Evolutionary conservation across 2,329 filamentous ascomycete species (phyloP), one percentile per base, ranked within the genome.

Genomic region (Sporothrix humicola): DNA sequence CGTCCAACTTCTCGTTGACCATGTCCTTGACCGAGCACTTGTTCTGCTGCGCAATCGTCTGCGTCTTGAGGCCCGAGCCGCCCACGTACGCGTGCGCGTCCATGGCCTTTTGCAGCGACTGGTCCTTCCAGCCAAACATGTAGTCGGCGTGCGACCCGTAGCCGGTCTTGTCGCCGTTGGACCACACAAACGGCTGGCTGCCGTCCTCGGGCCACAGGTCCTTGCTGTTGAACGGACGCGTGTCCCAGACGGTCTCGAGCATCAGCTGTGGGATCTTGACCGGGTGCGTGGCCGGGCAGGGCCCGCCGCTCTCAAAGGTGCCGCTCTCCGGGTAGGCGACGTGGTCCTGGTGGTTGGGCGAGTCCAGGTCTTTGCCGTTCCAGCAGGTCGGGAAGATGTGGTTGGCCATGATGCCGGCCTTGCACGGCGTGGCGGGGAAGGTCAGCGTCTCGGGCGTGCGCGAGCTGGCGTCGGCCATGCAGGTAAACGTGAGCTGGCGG

Each of bases 311-410:
- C 26, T 84, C 84, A n/a, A 84, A 84, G 59, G 83, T 83, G 61
- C 81, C 59, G 59, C 59, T 63, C 17, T 20, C 81, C 78, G 81
- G 80, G 79, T 86, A 87, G 23, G 72, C 37, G 4, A 74, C 70
- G 58, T 75, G 74, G 65, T 37, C 69, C 72, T 74, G 69, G 79
- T 87, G 84, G 77, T 87, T 82, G 0, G 80, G 71, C 8, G 82
- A 80, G 76, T 87, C 85, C 58, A 84, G 75, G 74, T 86, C 81
- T 56, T 81, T 80, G 52, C 86, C 86, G 73, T 88, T 81, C 86
- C 86, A 88, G 56, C 75, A 78, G 13, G 81, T 83, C n/a, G 84
- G 85, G 80, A 85, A 85, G 20, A 83, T 81, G 74, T 83, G 82
- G 65, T 83, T 79, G 52, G 82, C 81, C 81, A 84, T 84, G 75